Evolutionary conservation across 768 basidiomycete genomes (phyloP).

Genomic region (Kwoniella botswanensis): DNA sequence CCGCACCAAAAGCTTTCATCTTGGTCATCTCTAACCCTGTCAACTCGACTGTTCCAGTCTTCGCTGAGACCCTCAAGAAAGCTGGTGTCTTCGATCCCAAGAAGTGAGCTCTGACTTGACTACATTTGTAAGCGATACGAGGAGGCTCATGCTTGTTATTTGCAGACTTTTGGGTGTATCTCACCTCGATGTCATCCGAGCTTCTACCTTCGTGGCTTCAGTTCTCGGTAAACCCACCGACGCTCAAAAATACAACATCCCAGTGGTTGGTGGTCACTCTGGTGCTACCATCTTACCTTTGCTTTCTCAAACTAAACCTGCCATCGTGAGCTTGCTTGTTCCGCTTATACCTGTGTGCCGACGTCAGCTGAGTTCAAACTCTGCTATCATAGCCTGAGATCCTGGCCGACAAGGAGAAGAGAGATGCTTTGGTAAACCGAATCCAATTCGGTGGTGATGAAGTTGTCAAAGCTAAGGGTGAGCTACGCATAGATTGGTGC

Average conservation of each 20-base stretch:
- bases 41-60: conserved; percentile 88
- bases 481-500: conserved; percentile 3
- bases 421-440: conserved; percentile 80
- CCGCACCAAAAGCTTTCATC: conserved; percentile 87
- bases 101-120: conserved; percentile 56
- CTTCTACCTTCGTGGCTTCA: conserved; percentile 83
- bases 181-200: conserved; percentile 96
- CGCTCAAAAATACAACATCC: conserved; percentile 72
- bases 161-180: conserved; percentile 85
- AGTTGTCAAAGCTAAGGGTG: conserved; percentile 90
- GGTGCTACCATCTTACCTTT: conserved; percentile 97
- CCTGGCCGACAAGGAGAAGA: conserved; percentile 67
- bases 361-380: not conserved
- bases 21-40: conserved; percentile 99
- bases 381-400: conserved; percentile 64
- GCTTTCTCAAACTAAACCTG: conserved; percentile 72
- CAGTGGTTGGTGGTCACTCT: conserved; percentile 94
- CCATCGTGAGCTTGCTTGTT: conserved; percentile 37
- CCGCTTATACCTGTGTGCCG: not conserved
- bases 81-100: conserved; percentile 89
- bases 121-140: too few species aligned
- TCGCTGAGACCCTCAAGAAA: conserved; percentile 86
- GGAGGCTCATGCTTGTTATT: not conserved
- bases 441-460: conserved; percentile 99
- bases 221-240: conserved; percentile 61